Percentiles rank a stretch among this genome's conserved stretches.
These are phyloP conservation scores for Fagus sylvatica DNA, from an alignment of 306 rosid genomes.

Conservation along the genomic window DNA sequence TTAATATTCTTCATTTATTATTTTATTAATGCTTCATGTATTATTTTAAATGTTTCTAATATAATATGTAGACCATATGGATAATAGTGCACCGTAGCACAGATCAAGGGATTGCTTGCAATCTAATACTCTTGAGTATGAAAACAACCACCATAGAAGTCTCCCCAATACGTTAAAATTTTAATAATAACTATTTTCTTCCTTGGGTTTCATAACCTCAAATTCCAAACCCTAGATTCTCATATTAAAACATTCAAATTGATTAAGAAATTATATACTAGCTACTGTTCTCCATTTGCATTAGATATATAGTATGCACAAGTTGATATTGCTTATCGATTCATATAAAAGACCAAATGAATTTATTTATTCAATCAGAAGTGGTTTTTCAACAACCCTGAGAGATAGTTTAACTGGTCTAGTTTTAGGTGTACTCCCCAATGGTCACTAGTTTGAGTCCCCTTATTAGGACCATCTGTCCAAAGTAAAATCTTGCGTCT, in stretches of 20 bases:
- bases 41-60: conserved; percentile 15
- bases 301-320: neutral
- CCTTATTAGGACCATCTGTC: too few species aligned
- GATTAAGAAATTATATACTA: neutral
- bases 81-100: conserved; percentile 35
- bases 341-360: neutral
- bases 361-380: neutral
- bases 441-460: too few species aligned
- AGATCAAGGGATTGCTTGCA: conserved; percentile 27
- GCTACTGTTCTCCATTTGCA: neutral
- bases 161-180: conserved; percentile 37
- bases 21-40: neutral
- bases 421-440: too few species aligned
- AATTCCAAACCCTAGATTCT: conserved; percentile 24
- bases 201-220: conserved; percentile 30
- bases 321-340: neutral
- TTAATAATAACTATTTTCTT: conserved; percentile 22
- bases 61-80: conserved; percentile 32
- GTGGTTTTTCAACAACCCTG: too few species aligned
- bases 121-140: conserved; percentile 6
- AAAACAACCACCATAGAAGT: conserved; percentile 13
- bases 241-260: neutral
- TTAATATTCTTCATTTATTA: conserved; percentile 17
- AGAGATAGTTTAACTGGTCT: too few species aligned
- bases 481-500: too few species aligned